Conservation (phyloP, 768 basidiomycete species). For the Mycena floridula region DNA sequence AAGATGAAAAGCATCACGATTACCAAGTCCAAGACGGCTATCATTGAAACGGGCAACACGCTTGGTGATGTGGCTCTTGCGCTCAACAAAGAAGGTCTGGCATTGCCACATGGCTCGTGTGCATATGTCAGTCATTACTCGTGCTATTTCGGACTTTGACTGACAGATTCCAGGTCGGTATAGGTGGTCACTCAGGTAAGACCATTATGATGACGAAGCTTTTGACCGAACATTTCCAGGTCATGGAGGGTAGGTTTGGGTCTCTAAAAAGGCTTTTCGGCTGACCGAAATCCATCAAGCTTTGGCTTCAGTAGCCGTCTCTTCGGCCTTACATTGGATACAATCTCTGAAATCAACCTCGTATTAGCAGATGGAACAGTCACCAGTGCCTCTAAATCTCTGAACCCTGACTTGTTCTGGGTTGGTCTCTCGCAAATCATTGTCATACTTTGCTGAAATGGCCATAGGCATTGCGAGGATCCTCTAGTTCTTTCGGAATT, state of each 20-base stretch:
- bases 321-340: constrained; percentile 48
- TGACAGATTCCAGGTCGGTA: constrained; percentile 30
- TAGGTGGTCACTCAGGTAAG: constrained; percentile 45
- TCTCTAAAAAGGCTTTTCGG: background rate
- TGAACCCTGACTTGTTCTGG: constrained; percentile 46
- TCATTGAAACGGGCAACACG: constrained; percentile 36
- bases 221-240: background rate
- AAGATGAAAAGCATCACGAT: constrained; percentile 33
- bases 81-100: constrained; percentile 33
- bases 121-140: constrained; percentile 21
- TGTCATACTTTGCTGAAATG: constrained; percentile 1
- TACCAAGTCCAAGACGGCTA: constrained; percentile 26
- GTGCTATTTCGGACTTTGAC: constrained; percentile 1
- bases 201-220: background rate
- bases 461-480: constrained; percentile 32
- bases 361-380: constrained; percentile 43
- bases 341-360: constrained; percentile 30
- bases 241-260: constrained; percentile 25
- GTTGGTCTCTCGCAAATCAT: constrained; percentile 19
- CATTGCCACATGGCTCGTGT: constrained; percentile 48
- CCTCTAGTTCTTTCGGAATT: constrained; percentile 34
- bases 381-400: constrained; percentile 26
- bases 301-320: constrained; percentile 42
- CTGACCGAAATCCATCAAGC: background rate
- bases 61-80: constrained; percentile 40